Evolutionary conservation across 1,284 basidiomycete genomes (phyloP).

Genomic region (Exobasidium cylindrosporum): DNA sequence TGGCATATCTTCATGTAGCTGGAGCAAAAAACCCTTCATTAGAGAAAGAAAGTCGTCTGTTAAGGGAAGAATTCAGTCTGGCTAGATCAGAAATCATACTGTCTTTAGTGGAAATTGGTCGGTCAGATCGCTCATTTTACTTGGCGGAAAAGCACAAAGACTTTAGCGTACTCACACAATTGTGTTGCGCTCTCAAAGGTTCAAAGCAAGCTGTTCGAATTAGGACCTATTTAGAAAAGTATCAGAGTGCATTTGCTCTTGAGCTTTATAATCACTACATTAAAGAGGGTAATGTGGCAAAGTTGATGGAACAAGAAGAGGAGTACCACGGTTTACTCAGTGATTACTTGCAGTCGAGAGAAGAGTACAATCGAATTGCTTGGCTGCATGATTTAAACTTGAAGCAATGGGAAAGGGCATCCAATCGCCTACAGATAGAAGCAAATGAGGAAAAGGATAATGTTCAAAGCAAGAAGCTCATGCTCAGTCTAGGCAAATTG

Average conservation of each 20-base stretch:
- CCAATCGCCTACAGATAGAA: slow-evolving; percentile 64
- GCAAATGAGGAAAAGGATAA: slow-evolving; percentile 63
- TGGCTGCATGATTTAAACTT: slow-evolving; percentile 88
- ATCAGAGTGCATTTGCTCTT: slow-evolving; percentile 78
- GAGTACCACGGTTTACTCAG: slow-evolving; percentile 68
- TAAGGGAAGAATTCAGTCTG: slow-evolving; percentile 67
- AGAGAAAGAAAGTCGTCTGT: slow-evolving; percentile 61
- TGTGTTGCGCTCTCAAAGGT: slow-evolving; percentile 65
- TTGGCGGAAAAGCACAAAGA: slow-evolving; percentile 82
- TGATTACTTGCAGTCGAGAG: slow-evolving; percentile 68
- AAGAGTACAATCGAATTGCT: slow-evolving; percentile 63
- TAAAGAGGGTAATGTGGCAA: slow-evolving; percentile 63
- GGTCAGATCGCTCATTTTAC: slow-evolving; percentile 69
- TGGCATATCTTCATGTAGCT: slow-evolving; percentile 50
- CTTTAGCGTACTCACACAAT: slow-evolving; percentile 73
- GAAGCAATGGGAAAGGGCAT: slow-evolving; percentile 67
- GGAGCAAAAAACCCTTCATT: slow-evolving; percentile 12
- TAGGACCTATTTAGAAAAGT: slow-evolving; percentile 72
- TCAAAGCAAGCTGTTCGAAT: slow-evolving; percentile 50
- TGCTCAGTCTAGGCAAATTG: slow-evolving; percentile 87
- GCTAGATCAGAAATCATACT: slow-evolving; percentile 72
- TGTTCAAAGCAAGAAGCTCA: slow-evolving; percentile 62
- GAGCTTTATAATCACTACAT: slow-evolving; percentile 75
- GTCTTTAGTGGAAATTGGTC: slow-evolving; percentile 69
- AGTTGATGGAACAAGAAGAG: slow-evolving; percentile 72